Conservation (phyloP, 108 stramenopile genomes). For the Conticribra guillardii region DNA sequence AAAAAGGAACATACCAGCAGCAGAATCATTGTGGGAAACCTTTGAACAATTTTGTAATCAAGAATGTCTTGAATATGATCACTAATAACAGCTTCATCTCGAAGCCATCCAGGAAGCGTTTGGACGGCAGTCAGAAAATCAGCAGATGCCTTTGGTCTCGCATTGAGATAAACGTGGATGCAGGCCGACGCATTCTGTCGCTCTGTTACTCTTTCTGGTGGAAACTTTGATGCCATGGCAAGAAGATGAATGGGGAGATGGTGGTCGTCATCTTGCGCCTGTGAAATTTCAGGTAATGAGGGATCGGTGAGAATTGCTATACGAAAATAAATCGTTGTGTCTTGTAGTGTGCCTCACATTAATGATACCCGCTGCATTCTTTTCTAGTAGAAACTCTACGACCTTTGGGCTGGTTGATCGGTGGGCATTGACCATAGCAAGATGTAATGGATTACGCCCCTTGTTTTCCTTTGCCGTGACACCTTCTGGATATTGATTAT, state of each 20-base stretch:
- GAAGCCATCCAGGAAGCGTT: slow-evolving; percentile 79
- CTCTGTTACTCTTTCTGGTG: slow-evolving; percentile 31
- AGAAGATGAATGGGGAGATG: slow-evolving; percentile 76
- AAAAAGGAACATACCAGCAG: too few species aligned
- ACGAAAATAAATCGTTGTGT: too few species aligned
- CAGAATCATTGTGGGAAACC: slow-evolving; percentile 82
- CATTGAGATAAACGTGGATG: slow-evolving; percentile 71
- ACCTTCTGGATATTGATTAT: slow-evolving; percentile 67
- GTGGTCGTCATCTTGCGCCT: slow-evolving; percentile 72
- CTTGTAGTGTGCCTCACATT: too few species aligned
- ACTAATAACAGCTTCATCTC: slow-evolving; percentile 79
- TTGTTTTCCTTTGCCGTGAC: slow-evolving; percentile 68
- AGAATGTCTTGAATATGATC: slow-evolving; percentile 73
- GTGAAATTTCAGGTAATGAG: slow-evolving; percentile 50
- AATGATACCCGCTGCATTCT: too few species aligned
- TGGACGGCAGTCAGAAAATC: slow-evolving; percentile 85
- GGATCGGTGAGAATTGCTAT: slow-evolving; percentile 20
- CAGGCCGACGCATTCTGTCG: slow-evolving; percentile 66
- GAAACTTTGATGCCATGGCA: slow-evolving; percentile 49
- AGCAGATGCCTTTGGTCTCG: slow-evolving; percentile 63
- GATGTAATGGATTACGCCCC: slow-evolving; percentile 81
- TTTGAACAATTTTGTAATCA: slow-evolving; percentile 76
- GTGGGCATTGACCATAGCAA: slow-evolving; percentile 89
- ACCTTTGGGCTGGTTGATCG: slow-evolving; percentile 73
- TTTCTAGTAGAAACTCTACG: slow-evolving; percentile 66